Percentiles rank a stretch among this genome's conserved stretches.
phyloP scores from a whole-genome alignment of 768 basidiomycete species.

The Suillus variegatus region DNA sequence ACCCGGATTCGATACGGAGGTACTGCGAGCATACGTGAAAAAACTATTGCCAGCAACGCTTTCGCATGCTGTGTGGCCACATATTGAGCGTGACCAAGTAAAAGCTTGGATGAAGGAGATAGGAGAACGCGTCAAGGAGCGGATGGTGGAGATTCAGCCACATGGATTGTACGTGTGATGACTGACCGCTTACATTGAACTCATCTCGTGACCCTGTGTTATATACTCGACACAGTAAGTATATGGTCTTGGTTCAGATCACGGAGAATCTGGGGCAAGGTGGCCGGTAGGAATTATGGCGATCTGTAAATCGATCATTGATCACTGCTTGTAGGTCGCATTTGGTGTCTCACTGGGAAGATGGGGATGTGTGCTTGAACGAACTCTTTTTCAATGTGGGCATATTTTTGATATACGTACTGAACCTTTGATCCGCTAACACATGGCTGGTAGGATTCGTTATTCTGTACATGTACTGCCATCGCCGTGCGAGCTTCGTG shows the following conservation, averaged over 20 bases:
- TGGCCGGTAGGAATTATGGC: conserved; percentile 59
- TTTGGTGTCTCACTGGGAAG: conserved; percentile 88
- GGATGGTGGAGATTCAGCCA: conserved; percentile 84
- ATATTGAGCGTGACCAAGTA: conserved; percentile 68
- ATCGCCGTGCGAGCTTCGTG: conserved; percentile 55
- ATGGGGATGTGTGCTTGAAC: conserved; percentile 73
- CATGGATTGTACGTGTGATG: conserved; percentile 69
- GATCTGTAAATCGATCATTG: conserved; percentile 2
- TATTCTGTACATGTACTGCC: conserved; percentile 66
- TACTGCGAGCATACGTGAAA: conserved; percentile 79
- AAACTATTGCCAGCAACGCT: conserved; percentile 74
- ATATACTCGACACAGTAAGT: conserved; percentile 57
- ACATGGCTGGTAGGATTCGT: conserved; percentile 56
- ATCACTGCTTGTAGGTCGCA: conserved; percentile 55
- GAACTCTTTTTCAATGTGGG: conserved; percentile 81
- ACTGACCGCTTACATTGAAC: not conserved
- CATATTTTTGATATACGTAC: conserved; percentile 17
- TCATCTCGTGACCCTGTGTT: conserved; percentile 14
- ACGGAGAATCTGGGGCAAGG: conserved; percentile 86
- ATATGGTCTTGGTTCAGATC: conserved; percentile 82
- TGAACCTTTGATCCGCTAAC: conserved; percentile 9
- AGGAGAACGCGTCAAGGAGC: conserved; percentile 79
- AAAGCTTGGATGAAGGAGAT: conserved; percentile 83
- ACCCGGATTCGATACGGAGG: conserved; percentile 66
- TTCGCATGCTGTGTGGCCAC: conserved; percentile 63